Evolutionary conservation across 2,329 filamentous ascomycete genomes (phyloP).

Genomic region (Didymella keratinophila): DNA sequence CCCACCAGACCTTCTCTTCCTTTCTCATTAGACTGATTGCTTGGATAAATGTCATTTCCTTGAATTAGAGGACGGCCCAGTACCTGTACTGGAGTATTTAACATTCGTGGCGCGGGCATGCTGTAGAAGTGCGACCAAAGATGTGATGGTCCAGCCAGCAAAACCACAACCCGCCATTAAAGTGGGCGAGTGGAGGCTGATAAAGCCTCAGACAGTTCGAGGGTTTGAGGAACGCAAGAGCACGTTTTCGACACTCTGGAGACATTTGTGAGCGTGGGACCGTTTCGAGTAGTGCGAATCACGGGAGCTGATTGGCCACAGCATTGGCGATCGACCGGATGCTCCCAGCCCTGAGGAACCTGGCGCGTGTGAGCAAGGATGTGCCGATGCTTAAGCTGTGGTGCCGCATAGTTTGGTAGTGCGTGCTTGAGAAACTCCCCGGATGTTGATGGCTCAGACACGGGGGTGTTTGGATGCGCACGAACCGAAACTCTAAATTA

Average conservation of each 20-base stretch:
- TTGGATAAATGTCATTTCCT: background rate
- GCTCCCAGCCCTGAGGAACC: background rate
- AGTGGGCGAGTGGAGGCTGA: slow-evolving; percentile 3
- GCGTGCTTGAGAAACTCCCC: slow-evolving; percentile 3
- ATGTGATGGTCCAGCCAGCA: slow-evolving; percentile 20
- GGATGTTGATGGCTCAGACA: slow-evolving; percentile 11
- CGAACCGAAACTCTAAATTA: slow-evolving; percentile 16
- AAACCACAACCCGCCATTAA: slow-evolving; percentile 8
- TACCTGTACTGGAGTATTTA: slow-evolving; percentile 8
- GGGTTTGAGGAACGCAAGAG: background rate
- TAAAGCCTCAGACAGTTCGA: background rate
- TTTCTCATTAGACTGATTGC: background rate
- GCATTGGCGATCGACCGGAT: background rate
- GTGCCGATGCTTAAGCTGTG: background rate
- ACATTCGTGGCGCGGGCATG: slow-evolving; percentile 8
- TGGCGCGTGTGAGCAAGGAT: slow-evolving; percentile 1
- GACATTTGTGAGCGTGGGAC: slow-evolving; percentile 15
- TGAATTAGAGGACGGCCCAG: background rate
- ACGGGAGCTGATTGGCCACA: background rate
- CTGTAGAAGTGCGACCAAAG: slow-evolving; percentile 3
- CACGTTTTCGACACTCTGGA: slow-evolving; percentile 5
- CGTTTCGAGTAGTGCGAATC: slow-evolving; percentile 8
- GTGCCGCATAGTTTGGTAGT: background rate
- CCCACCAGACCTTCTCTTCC: slow-evolving; percentile 15
- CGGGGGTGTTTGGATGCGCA: slow-evolving; percentile 11